These are phyloP conservation scores for Phytophthora colocasiae DNA, from an alignment of 352 stramenopile species.

Conservation along the genomic window DNA sequence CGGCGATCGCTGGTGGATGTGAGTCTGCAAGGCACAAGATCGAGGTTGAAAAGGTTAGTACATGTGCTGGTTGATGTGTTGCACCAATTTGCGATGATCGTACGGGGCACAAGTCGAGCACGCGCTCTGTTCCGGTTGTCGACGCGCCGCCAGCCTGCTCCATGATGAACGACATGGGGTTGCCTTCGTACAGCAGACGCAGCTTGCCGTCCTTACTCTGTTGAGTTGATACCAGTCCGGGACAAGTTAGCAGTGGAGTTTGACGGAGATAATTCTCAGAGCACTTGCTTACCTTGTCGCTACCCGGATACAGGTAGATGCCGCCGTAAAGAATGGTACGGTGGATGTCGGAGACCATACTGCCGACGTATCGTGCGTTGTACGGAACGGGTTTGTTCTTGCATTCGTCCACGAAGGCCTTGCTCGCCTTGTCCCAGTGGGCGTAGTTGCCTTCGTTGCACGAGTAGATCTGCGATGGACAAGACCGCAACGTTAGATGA, in stretches of 20 bases:
- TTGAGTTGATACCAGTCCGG: neutral
- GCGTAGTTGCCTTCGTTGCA: conserved; percentile 98
- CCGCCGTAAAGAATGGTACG: conserved; percentile 98
- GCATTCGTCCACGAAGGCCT: conserved; percentile 85
- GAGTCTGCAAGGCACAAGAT: conserved; percentile 46
- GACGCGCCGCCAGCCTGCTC: conserved; percentile 96
- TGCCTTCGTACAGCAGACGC: conserved; percentile 98
- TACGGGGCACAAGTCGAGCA: conserved; percentile 94
- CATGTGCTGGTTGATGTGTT: conserved; percentile 7
- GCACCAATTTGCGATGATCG: conserved; percentile 24
- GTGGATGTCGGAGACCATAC: conserved; percentile 99
- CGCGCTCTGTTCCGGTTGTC: conserved; percentile 93
- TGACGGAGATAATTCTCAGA: neutral
- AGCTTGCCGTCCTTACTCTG: conserved; percentile 93
- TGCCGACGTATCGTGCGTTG: conserved; percentile 96
- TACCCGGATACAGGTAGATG: conserved; percentile 98
- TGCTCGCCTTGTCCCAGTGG: conserved; percentile 94
- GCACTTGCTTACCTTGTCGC: conserved; percentile 84
- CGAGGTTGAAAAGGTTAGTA: conserved; percentile 15
- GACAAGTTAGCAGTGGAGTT: conserved; percentile 25
- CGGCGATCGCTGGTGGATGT: conserved; percentile 97
- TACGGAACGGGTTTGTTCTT: conserved; percentile 86
- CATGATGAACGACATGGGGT: conserved; percentile 98
- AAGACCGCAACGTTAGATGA: neutral
- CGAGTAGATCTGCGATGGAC: conserved; percentile 89